phyloP scores from a whole-genome alignment of 768 basidiomycete species.

The Phaeotremella skinneri region DNA sequence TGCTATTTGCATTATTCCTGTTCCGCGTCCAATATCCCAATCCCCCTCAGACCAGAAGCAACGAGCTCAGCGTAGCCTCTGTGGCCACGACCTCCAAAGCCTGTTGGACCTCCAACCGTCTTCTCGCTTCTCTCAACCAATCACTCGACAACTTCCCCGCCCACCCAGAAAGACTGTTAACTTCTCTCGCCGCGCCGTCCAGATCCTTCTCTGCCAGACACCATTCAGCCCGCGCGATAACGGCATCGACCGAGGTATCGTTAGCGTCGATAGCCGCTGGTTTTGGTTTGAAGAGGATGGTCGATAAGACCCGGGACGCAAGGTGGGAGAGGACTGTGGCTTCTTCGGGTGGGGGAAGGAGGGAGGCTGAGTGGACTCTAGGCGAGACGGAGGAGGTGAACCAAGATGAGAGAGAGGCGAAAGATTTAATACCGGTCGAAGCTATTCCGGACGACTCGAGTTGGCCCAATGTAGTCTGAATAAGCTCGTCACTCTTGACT shows the following conservation, averaged over 20 bases:
- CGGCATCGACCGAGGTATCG: conserved; percentile 69
- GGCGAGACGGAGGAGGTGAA: conserved; percentile 79
- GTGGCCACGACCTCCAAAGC: conserved; percentile 83
- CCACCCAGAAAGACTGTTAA: conserved; percentile 84
- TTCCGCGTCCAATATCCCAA: neutral
- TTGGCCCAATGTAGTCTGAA: conserved; percentile 70
- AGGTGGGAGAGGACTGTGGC: conserved; percentile 85
- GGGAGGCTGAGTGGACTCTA: conserved; percentile 78
- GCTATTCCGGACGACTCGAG: conserved; percentile 50
- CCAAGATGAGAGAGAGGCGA: conserved; percentile 87
- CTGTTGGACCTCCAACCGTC: conserved; percentile 85
- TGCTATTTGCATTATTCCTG: neutral
- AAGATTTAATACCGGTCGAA: conserved; percentile 66
- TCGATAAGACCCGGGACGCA: conserved; percentile 71
- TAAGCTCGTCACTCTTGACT: conserved; percentile 63
- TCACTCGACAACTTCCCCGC: conserved; percentile 60
- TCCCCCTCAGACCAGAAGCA: conserved; percentile 36
- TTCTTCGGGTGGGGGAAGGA: conserved; percentile 75
- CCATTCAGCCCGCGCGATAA: conserved; percentile 82
- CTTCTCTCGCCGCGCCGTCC: conserved; percentile 78
- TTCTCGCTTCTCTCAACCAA: conserved; percentile 87
- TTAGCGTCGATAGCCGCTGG: conserved; percentile 72
- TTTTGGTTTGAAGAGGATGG: conserved; percentile 69
- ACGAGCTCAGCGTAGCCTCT: conserved; percentile 70
- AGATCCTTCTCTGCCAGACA: conserved; percentile 89